These are phyloP conservation scores for Rubroshorea leprosula DNA, from an alignment of 345 rosid genomes.

Conservation along the genomic window DNA sequence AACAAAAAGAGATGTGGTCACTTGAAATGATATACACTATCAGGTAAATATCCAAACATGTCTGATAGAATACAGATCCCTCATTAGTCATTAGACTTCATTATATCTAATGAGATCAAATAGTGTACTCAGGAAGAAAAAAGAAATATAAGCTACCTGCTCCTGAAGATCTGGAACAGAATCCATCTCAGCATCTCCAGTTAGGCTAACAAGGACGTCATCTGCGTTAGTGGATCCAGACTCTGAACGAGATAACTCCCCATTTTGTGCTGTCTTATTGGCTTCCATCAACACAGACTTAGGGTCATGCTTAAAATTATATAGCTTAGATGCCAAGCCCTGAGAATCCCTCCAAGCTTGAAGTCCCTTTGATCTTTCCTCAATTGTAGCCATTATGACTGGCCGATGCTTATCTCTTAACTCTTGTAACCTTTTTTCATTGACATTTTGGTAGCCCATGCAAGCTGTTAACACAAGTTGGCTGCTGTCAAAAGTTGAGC, in stretches of 20 bases:
- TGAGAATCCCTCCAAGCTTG: constrained; percentile 85
- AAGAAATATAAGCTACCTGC: constrained; percentile 47
- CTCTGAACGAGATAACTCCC: constrained; percentile 61
- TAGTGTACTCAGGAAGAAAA: neutral
- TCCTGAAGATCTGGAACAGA: constrained; percentile 78
- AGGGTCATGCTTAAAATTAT: constrained; percentile 75
- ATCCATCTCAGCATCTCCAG: constrained; percentile 68
- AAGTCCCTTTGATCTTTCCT: constrained; percentile 95
- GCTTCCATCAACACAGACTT: constrained; percentile 59
- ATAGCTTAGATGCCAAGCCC: constrained; percentile 90
- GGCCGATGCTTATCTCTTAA: constrained; percentile 86
- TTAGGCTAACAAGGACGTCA: constrained; percentile 59
- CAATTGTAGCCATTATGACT: constrained; percentile 66
- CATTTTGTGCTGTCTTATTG: constrained; percentile 41
- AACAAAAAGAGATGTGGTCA: too few species aligned
- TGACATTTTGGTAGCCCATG: constrained; percentile 97
- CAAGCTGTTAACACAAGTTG: constrained; percentile 98
- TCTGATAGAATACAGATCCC: too few species aligned
- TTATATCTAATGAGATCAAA: neutral
- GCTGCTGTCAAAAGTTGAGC: constrained; percentile 99
- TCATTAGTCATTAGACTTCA: neutral
- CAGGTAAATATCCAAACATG: too few species aligned
- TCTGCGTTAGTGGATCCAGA: constrained; percentile 76
- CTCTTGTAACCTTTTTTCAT: constrained; percentile 67
- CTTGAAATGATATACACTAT: too few species aligned